A percentile compares a stretch with the other conserved stretches of the same genome.
Evolutionary conservation across 768 basidiomycete species (phyloP).

Genomic region (Rickenella mellea): DNA sequence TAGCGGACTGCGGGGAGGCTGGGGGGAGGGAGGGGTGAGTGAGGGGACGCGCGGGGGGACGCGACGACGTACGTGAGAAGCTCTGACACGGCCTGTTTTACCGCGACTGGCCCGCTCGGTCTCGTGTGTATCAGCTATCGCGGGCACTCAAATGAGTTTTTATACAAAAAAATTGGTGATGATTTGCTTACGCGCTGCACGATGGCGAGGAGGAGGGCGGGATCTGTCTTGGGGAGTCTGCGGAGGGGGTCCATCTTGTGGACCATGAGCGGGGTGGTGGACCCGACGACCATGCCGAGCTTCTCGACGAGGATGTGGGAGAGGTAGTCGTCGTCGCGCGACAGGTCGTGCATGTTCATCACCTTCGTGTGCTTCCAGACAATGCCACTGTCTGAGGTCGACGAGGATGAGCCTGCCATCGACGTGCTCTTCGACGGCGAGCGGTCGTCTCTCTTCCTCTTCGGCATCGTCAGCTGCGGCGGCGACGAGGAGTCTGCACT

Average conservation of each 20-base stretch:
- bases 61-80: constrained; percentile 55
- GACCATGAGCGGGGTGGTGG: constrained; percentile 64
- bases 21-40: constrained; percentile 14
- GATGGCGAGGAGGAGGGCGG: constrained; percentile 56
- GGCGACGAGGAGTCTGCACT: too few species aligned
- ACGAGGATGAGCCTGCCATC: too few species aligned
- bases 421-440: too few species aligned
- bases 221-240: constrained; percentile 66
- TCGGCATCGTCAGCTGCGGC: too few species aligned
- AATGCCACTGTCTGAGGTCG: too few species aligned
- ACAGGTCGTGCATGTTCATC: constrained; percentile 86
- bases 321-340: constrained; percentile 86
- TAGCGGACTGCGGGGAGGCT: constrained; percentile 71
- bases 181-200: constrained; percentile 61
- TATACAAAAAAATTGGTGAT: not conserved
- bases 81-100: constrained; percentile 68
- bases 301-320: constrained; percentile 86
- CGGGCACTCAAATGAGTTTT: too few species aligned
- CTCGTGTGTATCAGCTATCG: not conserved
- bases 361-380: constrained; percentile 76
- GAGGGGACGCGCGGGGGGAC: constrained; percentile 14
- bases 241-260: constrained; percentile 84
- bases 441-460: too few species aligned
- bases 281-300: constrained; percentile 44
- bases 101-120: constrained; percentile 20